Evolutionary conservation across 2,329 filamentous ascomycete genomes (phyloP).

Genomic region (Fusarium mangiferae): DNA sequence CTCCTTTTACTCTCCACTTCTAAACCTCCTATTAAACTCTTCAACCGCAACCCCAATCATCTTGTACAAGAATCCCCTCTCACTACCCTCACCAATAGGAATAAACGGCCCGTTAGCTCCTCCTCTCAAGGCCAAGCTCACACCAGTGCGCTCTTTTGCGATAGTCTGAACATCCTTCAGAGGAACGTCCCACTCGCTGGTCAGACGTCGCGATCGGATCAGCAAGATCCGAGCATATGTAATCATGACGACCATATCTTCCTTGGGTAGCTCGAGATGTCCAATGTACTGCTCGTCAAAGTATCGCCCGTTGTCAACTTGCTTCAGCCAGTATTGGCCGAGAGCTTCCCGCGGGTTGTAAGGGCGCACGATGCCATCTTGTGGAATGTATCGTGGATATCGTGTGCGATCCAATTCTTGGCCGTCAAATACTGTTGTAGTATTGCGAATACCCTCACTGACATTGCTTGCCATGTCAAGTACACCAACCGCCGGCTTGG

Average conservation of each 20-base stretch:
- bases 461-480: slow-evolving; percentile 98
- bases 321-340: slow-evolving; percentile 98
- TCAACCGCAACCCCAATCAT: slow-evolving; percentile 74
- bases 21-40: slow-evolving; percentile 73
- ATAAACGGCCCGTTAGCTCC: slow-evolving; percentile 95
- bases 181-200: slow-evolving; percentile 94
- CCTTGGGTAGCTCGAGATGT: slow-evolving; percentile 88
- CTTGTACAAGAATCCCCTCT: slow-evolving; percentile 70
- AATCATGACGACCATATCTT: slow-evolving; percentile 90
- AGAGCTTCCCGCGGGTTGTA: slow-evolving; percentile 96
- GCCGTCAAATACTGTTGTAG: slow-evolving; percentile 96
- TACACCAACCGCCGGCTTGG: slow-evolving; percentile 95
- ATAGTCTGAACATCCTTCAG: slow-evolving; percentile 98
- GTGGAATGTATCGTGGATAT: slow-evolving; percentile 90
- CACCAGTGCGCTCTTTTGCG: slow-evolving; percentile 92
- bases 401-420: slow-evolving; percentile 94
- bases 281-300: slow-evolving; percentile 98
- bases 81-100: slow-evolving; percentile 88
- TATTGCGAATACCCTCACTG: slow-evolving; percentile 97
- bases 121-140: slow-evolving; percentile 88
- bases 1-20: slow-evolving; percentile 48
- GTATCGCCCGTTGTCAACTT: slow-evolving; percentile 95
- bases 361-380: slow-evolving; percentile 91
- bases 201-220: slow-evolving; percentile 85
- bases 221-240: slow-evolving; percentile 90